These are phyloP conservation scores for Sporothrix euskadiensis DNA, from an alignment of 2,329 filamentous ascomycete species.

Conservation along the genomic window DNA sequence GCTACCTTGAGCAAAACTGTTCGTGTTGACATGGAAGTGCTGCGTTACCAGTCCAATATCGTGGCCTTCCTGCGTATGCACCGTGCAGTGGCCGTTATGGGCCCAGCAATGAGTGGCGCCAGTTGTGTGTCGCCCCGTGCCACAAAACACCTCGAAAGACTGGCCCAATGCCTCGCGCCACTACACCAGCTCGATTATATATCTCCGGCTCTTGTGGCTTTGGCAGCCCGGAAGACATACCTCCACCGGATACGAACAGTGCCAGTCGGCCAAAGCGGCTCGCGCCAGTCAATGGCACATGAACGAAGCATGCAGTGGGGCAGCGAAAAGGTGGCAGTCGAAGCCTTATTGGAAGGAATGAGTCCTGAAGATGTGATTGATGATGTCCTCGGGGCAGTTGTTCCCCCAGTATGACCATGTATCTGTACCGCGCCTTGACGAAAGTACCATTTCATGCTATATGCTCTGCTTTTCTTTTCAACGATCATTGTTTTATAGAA, in stretches of 20 bases:
- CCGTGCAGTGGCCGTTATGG: conserved; percentile 66
- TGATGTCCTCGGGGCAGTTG: conserved; percentile 60
- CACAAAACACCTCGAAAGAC: conserved; percentile 71
- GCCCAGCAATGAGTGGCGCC: conserved; percentile 6
- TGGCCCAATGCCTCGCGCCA: conserved; percentile 73
- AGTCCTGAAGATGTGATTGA: conserved; percentile 65
- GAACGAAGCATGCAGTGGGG: conserved; percentile 95
- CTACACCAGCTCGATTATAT: conserved; percentile 79
- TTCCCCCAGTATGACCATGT: conserved; percentile 50
- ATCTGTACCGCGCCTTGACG: not conserved
- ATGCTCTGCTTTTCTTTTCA: not conserved
- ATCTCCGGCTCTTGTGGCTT: conserved; percentile 76
- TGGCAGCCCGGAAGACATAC: conserved; percentile 86
- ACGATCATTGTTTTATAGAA: not conserved
- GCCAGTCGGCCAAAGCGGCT: conserved; percentile 45
- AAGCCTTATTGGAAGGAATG: conserved; percentile 62
- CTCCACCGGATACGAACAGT: conserved; percentile 77
- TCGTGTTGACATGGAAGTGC: conserved; percentile 71
- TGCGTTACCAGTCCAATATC: conserved; percentile 84
- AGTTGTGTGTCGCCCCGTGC: conserved; percentile 74
- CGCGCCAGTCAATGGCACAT: conserved; percentile 44
- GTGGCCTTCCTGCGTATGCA: conserved; percentile 84
- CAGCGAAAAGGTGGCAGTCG: conserved; percentile 71
- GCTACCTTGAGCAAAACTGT: conserved; percentile 59
- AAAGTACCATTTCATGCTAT: not conserved